A percentile compares a stretch with the other conserved stretches of the same genome.
phyloP scores from a whole-genome alignment of 441 rosid species.

The Codiaeum variegatum region DNA sequence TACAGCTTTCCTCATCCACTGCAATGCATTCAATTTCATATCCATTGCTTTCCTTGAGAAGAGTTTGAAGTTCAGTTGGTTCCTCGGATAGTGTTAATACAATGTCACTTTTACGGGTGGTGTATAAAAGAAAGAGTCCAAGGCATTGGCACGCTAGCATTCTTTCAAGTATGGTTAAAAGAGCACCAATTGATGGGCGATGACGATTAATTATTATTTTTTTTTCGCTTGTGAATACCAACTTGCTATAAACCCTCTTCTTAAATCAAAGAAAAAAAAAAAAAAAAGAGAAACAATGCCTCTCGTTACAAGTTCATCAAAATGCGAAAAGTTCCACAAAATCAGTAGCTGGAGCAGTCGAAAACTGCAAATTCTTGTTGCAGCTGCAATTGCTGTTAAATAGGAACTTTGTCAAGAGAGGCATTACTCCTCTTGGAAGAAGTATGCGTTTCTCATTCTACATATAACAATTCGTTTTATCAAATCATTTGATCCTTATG shows the following conservation, averaged over 20 bases:
- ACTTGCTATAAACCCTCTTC: slow-evolving; percentile 28
- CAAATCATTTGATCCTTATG: too few relatives aligned
- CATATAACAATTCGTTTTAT: too few relatives aligned
- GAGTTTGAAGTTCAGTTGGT: slow-evolving; percentile 23
- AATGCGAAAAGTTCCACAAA: slow-evolving; percentile 29
- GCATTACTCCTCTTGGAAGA: too few relatives aligned
- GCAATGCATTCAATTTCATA: slow-evolving; percentile 23
- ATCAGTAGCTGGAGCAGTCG: slow-evolving; percentile 36
- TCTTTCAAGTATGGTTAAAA: slow-evolving; percentile 34
- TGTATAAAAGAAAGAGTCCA: slow-evolving; percentile 39
- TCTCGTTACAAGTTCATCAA: slow-evolving; percentile 20
- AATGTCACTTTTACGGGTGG: too few relatives aligned
- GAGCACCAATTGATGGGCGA: slow-evolving; percentile 23
- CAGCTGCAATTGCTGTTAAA: slow-evolving; percentile 26
- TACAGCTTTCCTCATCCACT: slow-evolving; percentile 31
- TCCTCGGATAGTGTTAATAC: too few relatives aligned
- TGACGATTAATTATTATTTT: too few relatives aligned
- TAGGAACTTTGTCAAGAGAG: too few relatives aligned
- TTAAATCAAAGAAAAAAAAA: neutral
- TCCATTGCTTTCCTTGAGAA: slow-evolving; percentile 27
- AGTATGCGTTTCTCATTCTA: too few relatives aligned
- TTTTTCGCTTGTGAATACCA: slow-evolving; percentile 37
- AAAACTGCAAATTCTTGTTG: slow-evolving; percentile 23
- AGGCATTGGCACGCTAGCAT: slow-evolving; percentile 23
- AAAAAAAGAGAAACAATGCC: slow-evolving; percentile 30